Evolutionary conservation across 2,329 filamentous ascomycete species (phyloP).

Genomic region (Fusarium tupiense): DNA sequence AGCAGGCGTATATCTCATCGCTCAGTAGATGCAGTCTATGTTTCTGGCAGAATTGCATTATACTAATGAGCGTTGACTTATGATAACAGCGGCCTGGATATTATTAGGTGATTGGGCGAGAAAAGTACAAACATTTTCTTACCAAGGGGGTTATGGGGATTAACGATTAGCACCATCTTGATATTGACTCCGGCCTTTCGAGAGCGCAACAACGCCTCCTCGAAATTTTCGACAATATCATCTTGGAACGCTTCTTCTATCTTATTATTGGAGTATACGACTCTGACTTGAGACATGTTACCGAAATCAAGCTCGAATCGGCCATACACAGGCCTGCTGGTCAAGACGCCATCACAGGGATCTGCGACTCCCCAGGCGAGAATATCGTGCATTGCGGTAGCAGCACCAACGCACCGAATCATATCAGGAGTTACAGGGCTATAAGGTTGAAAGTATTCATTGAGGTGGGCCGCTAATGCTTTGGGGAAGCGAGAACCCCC

Average conservation of each 20-base stretch:
- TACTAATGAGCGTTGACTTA: slow-evolving; percentile 51
- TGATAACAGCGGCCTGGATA: slow-evolving; percentile 55
- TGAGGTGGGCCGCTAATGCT: slow-evolving; percentile 51
- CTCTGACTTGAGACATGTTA: slow-evolving; percentile 52
- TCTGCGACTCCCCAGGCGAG: slow-evolving; percentile 53
- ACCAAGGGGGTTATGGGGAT: slow-evolving; percentile 64
- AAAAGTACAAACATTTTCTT: slow-evolving; percentile 10
- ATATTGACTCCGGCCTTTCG: slow-evolving; percentile 51
- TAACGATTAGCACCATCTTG: slow-evolving; percentile 60
- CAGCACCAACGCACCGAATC: slow-evolving; percentile 48
- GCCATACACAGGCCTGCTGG: slow-evolving; percentile 56
- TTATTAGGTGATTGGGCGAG: slow-evolving; percentile 1
- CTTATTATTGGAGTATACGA: slow-evolving; percentile 57
- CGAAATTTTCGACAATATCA: slow-evolving; percentile 55
- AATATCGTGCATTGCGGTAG: slow-evolving; percentile 53
- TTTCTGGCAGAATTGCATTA: slow-evolving; percentile 61
- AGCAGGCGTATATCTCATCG: slow-evolving; percentile 68
- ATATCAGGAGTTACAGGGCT: slow-evolving; percentile 43
- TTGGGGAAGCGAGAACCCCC: slow-evolving; percentile 49
- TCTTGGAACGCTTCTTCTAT: slow-evolving; percentile 57
- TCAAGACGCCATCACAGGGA: slow-evolving; percentile 52
- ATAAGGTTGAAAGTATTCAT: slow-evolving; percentile 49
- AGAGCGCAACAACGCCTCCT: slow-evolving; percentile 51
- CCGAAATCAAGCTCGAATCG: slow-evolving; percentile 61
- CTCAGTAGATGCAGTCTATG: slow-evolving; percentile 63